phyloP scores from a whole-genome alignment of 495 filamentous ascomycete species.

The Podospora tetraspora region DNA sequence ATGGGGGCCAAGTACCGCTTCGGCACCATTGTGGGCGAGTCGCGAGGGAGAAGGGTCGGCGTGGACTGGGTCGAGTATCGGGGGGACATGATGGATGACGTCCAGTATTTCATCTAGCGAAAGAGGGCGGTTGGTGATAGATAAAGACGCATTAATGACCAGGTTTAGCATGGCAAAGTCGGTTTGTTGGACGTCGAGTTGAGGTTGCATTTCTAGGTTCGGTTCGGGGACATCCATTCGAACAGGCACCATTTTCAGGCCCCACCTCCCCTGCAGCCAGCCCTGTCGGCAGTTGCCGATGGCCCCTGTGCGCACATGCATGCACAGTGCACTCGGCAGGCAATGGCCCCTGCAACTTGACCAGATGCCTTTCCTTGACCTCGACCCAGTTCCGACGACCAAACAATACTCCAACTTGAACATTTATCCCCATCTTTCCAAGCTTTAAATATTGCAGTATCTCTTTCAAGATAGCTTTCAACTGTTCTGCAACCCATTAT shows the following conservation, averaged over 20 bases:
- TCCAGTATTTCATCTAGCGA: neutral
- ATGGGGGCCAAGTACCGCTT: constrained; percentile 17
- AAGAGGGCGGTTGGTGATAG: neutral
- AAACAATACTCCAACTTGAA: neutral
- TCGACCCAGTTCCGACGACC: neutral
- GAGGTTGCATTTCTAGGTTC: neutral
- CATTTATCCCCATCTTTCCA: neutral
- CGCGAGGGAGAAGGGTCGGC: constrained; percentile 15
- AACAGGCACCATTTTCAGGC: neutral
- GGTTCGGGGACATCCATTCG: neutral
- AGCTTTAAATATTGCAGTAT: neutral
- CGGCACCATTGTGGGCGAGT: constrained; percentile 17
- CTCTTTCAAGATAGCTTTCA: neutral
- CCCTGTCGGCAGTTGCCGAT: neutral
- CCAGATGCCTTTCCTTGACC: neutral
- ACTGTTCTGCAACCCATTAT: neutral
- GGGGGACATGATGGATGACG: neutral
- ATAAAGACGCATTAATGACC: neutral
- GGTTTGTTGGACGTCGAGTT: neutral
- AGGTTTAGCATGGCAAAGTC: neutral
- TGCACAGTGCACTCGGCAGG: neutral
- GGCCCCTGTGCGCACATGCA: neutral
- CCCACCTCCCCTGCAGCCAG: neutral
- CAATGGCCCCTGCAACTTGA: neutral
- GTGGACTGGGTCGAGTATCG: constrained; percentile 16